Evolutionary conservation across 2,329 filamentous ascomycete species (phyloP), one percentile per base, ranked within the genome.

Genomic region (Fusarium verrucosum): DNA sequence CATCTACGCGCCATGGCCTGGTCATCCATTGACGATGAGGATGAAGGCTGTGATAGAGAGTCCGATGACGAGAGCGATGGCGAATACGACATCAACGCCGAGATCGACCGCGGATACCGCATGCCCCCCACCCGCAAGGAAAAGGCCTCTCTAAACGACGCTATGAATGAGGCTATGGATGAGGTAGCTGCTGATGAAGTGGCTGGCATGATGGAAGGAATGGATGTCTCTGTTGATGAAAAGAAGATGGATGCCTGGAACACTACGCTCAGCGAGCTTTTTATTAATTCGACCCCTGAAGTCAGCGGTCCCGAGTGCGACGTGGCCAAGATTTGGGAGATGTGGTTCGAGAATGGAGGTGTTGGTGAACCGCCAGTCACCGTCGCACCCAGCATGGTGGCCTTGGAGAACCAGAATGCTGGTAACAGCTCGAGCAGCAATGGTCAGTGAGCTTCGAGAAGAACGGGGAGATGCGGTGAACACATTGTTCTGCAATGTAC

Each of bases 1-100:
- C 68, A 68, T 3, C 72, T 79, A 10, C 72, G 75, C 7, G 72
- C 73, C 23, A 69, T 76, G 67, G 76, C 73, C 25, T 79, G 75
- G 71, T 72, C 68, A 11, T 69, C 70, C 9, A 43, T 52, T 10
- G 57, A 65, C 36, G 69, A 71, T 22, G 68, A 62, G 38, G 70
- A 71, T 17, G 58, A 44, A 30, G 32, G 42, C n/a, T 67, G 43
- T 42, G 58, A 64, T 17, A 49, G 37, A 13, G 63, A 69, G 26
- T 47, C 53, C 5, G 63, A 66, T 19, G 36, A 46, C 5, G 63
- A 66, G 6, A 50, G 57, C 4, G 66, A 61, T 7, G 38, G 35
- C 11, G 63, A 58, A n/a, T 70, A 64, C n/a, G 51, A 57, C 17
- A 55, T 53, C 16, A 65, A 67, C n/a, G 20, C 46, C 3, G 60